These are phyloP conservation scores for Luffa aegyptiaca DNA, from an alignment of 306 rosid genomes.

Conservation along the genomic window DNA sequence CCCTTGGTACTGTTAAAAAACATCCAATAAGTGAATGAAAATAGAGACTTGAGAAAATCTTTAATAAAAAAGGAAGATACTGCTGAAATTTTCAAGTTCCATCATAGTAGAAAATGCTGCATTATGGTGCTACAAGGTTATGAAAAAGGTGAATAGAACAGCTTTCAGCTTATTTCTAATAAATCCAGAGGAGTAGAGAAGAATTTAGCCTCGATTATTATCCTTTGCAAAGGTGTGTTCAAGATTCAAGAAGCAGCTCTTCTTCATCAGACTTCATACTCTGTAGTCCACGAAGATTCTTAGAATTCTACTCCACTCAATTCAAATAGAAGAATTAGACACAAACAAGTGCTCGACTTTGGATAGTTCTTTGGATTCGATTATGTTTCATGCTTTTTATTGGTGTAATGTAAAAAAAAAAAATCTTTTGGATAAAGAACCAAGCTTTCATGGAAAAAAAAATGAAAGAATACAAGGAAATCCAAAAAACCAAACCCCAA, in stretches of 20 bases:
- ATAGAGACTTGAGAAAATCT: not conserved
- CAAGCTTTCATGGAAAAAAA: too few relatives aligned
- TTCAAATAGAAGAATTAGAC: not conserved
- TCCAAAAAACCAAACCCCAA: too few relatives aligned
- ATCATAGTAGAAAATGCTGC: not conserved
- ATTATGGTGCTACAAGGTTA: not conserved
- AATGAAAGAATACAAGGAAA: too few relatives aligned
- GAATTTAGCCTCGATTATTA: not conserved
- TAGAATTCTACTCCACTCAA: not conserved
- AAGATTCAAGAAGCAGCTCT: not conserved
- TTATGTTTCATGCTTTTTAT: not conserved
- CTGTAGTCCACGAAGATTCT: not conserved
- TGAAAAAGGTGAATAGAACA: not conserved
- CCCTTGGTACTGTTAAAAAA: conserved; percentile 65
- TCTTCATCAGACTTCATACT: not conserved
- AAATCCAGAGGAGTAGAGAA: not conserved
- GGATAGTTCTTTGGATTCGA: not conserved
- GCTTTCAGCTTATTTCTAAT: not conserved
- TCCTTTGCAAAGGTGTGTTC: not conserved
- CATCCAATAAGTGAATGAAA: conserved; percentile 19
- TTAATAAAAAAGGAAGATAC: not conserved
- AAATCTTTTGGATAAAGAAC: too few relatives aligned
- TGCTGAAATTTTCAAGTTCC: not conserved
- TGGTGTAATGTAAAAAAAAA: not conserved
- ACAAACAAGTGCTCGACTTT: not conserved